These are phyloP conservation scores for Aspergillus intermedius DNA, from an alignment of 2,329 filamentous ascomycete species.

Conservation along the genomic window DNA sequence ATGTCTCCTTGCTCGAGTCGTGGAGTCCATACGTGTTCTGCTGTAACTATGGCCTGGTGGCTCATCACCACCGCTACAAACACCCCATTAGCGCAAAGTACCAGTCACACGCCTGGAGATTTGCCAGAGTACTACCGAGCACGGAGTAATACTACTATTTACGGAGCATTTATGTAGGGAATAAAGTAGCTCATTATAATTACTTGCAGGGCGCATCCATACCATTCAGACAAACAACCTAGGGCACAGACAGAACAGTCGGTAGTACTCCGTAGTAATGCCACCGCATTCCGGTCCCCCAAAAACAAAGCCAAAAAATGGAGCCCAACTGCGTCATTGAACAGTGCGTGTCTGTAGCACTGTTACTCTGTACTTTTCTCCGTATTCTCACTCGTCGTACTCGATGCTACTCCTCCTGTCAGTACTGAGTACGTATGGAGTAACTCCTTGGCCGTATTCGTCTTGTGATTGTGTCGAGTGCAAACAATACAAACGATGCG, in stretches of 20 bases:
- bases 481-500: too few species aligned
- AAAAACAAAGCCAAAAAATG: constrained; percentile 4
- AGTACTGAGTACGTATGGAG: too few species aligned
- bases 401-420: too few species aligned
- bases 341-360: too few species aligned
- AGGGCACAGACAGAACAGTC: too few species aligned
- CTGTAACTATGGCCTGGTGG: too few species aligned
- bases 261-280: constrained; percentile 3
- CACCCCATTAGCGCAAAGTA: not conserved
- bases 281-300: constrained; percentile 6
- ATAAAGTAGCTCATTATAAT: not conserved
- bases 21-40: not conserved
- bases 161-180: not conserved
- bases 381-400: too few species aligned
- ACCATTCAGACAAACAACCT: not conserved
- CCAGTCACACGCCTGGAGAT: not conserved
- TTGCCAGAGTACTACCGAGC: not conserved
- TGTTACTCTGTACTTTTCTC: not conserved
- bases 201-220: not conserved
- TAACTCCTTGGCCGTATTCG: too few species aligned
- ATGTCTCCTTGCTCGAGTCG: not conserved
- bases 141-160: not conserved
- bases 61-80: not conserved
- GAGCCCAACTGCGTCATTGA: too few species aligned
- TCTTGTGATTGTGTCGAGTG: too few species aligned